Percentiles rank a stretch among this genome's conserved stretches.
phyloP scores from a whole-genome alignment of 2,329 filamentous ascomycete genomes.

The Chaetomium sp. region DNA sequence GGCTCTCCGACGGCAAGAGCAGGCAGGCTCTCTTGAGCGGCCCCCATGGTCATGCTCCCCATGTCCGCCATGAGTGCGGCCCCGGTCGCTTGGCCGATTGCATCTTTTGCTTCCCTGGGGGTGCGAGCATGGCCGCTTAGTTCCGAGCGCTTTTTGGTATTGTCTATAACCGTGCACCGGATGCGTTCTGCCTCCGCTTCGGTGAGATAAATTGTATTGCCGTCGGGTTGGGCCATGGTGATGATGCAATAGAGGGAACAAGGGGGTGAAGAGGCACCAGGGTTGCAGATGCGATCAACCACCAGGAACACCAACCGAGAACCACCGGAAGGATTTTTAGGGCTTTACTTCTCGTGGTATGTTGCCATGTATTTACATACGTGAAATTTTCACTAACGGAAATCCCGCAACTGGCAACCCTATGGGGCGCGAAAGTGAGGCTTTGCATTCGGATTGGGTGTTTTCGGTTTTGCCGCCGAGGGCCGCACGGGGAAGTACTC shows the following conservation, averaged over 20 bases:
- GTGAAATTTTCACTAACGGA: not conserved
- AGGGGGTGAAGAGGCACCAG: not conserved
- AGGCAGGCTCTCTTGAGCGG: not conserved
- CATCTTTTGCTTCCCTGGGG: slow-evolving; percentile 2
- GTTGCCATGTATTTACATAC: not conserved
- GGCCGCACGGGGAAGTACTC: not conserved
- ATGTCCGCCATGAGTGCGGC: slow-evolving; percentile 19
- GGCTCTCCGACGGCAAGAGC: slow-evolving; percentile 4
- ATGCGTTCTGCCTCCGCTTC: slow-evolving; percentile 21
- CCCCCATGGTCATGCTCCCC: not conserved
- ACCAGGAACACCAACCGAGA: not conserved
- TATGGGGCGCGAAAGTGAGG: not conserved
- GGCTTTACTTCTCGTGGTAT: not conserved
- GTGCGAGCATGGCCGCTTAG: slow-evolving; percentile 8
- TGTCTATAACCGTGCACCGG: slow-evolving; percentile 1
- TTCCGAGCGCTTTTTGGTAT: not conserved
- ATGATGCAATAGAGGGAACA: not conserved
- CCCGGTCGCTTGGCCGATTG: slow-evolving; percentile 19
- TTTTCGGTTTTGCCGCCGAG: not conserved
- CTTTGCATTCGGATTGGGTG: not conserved
- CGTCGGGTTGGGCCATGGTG: not conserved
- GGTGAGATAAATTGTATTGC: slow-evolving; percentile 11
- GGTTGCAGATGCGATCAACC: not conserved
- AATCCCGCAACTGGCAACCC: not conserved
- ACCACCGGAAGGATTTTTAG: not conserved